A percentile compares a stretch with the other conserved stretches of the same genome.
phyloP scores from a whole-genome alignment of 2,329 filamentous ascomycete genomes.

The Alternaria rosae region DNA sequence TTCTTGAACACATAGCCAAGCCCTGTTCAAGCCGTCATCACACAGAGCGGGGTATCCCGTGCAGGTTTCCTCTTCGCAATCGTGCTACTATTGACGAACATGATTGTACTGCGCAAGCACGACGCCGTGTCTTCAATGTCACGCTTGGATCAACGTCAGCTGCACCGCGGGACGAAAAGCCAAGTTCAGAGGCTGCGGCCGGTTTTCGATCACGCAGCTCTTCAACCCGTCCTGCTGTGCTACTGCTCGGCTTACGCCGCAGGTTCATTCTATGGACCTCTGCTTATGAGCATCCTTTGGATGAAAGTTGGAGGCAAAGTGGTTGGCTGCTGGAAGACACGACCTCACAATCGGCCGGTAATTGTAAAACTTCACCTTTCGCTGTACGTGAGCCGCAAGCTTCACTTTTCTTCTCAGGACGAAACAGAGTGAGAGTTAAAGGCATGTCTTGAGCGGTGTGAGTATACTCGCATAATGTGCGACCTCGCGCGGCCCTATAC shows the following conservation, averaged over 20 bases:
- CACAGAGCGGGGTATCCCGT: constrained; percentile 15
- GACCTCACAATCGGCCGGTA: not conserved
- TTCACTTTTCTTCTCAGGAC: not conserved
- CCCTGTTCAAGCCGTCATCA: constrained; percentile 1
- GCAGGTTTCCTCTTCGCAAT: constrained; percentile 3
- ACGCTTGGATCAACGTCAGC: constrained; percentile 20
- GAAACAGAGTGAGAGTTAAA: not conserved
- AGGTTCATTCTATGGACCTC: not conserved
- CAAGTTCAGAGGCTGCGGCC: not conserved
- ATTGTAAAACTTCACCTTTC: not conserved
- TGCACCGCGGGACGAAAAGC: constrained; percentile 12
- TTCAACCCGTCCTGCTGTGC: constrained; percentile 1
- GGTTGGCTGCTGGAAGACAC: constrained; percentile 1
- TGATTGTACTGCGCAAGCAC: constrained; percentile 6
- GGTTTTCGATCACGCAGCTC: constrained; percentile 12
- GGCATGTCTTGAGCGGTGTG: constrained; percentile 6
- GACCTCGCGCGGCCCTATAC: constrained; percentile 2
- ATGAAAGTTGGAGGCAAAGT: not conserved
- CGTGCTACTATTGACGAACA: constrained; percentile 17
- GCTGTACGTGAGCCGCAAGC: not conserved
- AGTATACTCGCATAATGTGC: constrained; percentile 8
- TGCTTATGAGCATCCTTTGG: not conserved
- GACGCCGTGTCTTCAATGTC: constrained; percentile 10
- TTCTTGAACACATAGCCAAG: not conserved
- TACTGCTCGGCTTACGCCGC: constrained; percentile 5